Evolutionary conservation across 2,329 filamentous ascomycete species (phyloP).

Genomic region (Blastomyces silverae): DNA sequence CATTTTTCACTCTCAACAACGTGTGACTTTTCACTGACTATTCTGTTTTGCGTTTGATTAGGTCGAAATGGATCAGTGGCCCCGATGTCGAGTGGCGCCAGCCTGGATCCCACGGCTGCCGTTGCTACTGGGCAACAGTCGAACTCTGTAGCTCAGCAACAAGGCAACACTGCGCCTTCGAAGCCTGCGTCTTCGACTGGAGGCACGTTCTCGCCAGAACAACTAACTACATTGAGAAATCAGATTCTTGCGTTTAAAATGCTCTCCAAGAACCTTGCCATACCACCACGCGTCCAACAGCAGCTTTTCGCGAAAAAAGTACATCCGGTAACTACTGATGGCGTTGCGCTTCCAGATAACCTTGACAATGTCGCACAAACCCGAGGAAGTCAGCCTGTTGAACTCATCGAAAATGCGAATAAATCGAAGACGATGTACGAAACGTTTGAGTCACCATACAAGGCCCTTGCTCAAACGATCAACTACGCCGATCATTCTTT

Average conservation of each 20-base stretch:
- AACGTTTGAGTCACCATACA: slow-evolving; percentile 68
- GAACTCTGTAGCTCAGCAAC: slow-evolving; percentile 21
- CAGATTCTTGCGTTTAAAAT: slow-evolving; percentile 91
- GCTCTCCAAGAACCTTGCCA: slow-evolving; percentile 75
- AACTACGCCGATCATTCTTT: slow-evolving; percentile 72
- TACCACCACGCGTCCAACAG: slow-evolving; percentile 72
- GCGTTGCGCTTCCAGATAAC: slow-evolving; percentile 35
- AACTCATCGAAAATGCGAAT: slow-evolving; percentile 25
- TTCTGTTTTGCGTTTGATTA: slow-evolving; percentile 20
- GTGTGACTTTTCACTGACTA: slow-evolving; percentile 7
- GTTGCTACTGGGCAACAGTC: slow-evolving; percentile 21
- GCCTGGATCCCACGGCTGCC: slow-evolving; percentile 24
- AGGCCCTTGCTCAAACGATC: slow-evolving; percentile 52
- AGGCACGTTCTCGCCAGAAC: slow-evolving; percentile 64
- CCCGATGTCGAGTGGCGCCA: slow-evolving; percentile 29
- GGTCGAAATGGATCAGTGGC: slow-evolving; percentile 32
- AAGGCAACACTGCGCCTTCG: slow-evolving; percentile 30
- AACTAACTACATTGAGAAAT: slow-evolving; percentile 68
- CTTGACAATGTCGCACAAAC: slow-evolving; percentile 37
- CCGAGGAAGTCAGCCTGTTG: slow-evolving; percentile 18
- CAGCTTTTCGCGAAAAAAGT: slow-evolving; percentile 61
- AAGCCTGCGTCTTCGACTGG: slow-evolving; percentile 29
- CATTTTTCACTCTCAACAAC: neutral
- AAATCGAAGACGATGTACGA: slow-evolving; percentile 52
- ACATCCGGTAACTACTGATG: slow-evolving; percentile 29